These are phyloP conservation scores for Ogataea glucozyma DNA, from an alignment of 805 yeast species.

Conservation along the genomic window DNA sequence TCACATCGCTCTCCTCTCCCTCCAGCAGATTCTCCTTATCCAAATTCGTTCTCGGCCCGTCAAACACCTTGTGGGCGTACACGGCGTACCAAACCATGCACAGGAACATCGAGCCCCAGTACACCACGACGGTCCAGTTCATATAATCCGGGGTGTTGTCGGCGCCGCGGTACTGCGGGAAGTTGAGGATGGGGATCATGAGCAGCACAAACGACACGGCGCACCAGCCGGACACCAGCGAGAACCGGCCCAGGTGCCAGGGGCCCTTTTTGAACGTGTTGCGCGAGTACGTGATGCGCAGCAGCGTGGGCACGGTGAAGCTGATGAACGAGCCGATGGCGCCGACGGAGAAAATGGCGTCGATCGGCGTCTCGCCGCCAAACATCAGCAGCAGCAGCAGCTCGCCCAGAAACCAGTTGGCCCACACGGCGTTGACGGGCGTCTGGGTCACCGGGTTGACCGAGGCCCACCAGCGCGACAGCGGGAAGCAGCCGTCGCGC, in stretches of 20 bases:
- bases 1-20: slow-evolving; percentile 25
- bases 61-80: slow-evolving; percentile 59
- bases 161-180: slow-evolving; percentile 48
- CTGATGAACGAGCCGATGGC: slow-evolving; percentile 69
- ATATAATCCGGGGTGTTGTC: slow-evolving; percentile 40
- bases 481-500: slow-evolving; percentile 68
- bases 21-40: slow-evolving; percentile 38
- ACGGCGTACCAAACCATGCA: slow-evolving; percentile 48
- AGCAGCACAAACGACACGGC: slow-evolving; percentile 50
- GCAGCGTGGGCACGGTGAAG: slow-evolving; percentile 58
- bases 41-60: slow-evolving; percentile 59
- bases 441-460: slow-evolving; percentile 56
- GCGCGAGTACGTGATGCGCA: slow-evolving; percentile 55
- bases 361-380: slow-evolving; percentile 64
- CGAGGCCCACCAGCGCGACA: slow-evolving; percentile 47
- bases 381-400: slow-evolving; percentile 57
- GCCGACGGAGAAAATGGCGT: slow-evolving; percentile 70
- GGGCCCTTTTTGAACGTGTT: slow-evolving; percentile 61
- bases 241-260: slow-evolving; percentile 57
- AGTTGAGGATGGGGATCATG: slow-evolving; percentile 60
- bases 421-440: slow-evolving; percentile 64
- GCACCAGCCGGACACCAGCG: slow-evolving; percentile 46
- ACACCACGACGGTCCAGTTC: slow-evolving; percentile 67
- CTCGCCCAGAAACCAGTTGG: slow-evolving; percentile 55
- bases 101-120: slow-evolving; percentile 56